Conservation (phyloP, 768 basidiomycete species). For the Hirschioporus abietinus region DNA sequence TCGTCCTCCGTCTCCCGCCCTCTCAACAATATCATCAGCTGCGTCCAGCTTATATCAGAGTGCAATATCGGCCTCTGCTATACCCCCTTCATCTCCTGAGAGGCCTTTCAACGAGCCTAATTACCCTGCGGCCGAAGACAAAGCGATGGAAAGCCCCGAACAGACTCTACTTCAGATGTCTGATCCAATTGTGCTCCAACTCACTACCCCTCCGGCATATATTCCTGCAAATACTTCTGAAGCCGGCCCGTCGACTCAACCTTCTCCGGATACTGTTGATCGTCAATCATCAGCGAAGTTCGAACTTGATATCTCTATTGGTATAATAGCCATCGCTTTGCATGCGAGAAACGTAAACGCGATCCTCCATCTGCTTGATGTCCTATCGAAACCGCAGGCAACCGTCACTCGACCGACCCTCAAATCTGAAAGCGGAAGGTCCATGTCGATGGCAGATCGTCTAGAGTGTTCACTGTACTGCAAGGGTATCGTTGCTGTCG, state of each 20-base stretch:
- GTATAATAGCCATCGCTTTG: constrained; percentile 50
- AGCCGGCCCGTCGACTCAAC: not conserved
- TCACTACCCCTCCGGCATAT: constrained; percentile 40
- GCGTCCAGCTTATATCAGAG: constrained; percentile 79
- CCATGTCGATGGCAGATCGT: not conserved
- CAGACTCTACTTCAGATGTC: constrained; percentile 43
- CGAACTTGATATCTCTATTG: constrained; percentile 38
- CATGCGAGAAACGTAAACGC: constrained; percentile 51
- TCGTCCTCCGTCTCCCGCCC: constrained; percentile 30
- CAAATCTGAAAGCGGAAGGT: constrained; percentile 7
- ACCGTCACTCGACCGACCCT: constrained; percentile 3
- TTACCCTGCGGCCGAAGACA: not conserved
- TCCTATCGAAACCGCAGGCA: not conserved
- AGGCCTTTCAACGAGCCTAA: not conserved
- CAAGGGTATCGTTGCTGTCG: not conserved
- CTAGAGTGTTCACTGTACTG: not conserved
- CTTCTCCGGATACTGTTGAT: constrained; percentile 9
- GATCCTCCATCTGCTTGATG: constrained; percentile 31
- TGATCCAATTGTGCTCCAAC: constrained; percentile 52
- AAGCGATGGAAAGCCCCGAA: not conserved
- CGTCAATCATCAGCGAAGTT: constrained; percentile 26
- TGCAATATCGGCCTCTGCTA: constrained; percentile 41
- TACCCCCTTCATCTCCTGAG: constrained; percentile 10
- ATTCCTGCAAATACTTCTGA: constrained; percentile 7
- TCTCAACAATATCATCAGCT: constrained; percentile 17